Conservation (phyloP, 2,329 filamentous ascomycete genomes). For the Curvularia lunata region DNA sequence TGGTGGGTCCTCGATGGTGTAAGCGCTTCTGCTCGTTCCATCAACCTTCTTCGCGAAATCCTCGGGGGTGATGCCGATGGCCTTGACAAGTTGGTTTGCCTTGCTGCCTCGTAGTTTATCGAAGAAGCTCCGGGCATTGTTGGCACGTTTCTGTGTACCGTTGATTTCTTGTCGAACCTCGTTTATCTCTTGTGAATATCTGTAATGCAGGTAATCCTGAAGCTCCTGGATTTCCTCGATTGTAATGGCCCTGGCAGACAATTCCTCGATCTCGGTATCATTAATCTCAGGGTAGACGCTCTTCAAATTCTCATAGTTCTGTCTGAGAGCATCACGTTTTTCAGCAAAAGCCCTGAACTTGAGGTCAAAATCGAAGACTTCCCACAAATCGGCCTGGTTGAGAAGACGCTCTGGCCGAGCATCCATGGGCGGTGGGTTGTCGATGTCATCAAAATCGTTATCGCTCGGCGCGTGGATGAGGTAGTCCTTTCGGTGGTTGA, state of each 20-base stretch:
- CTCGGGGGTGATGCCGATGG: constrained; percentile 89
- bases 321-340: constrained; percentile 85
- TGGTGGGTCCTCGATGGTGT: constrained; percentile 77
- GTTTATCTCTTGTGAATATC: constrained; percentile 83
- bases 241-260: constrained; percentile 78
- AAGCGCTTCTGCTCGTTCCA: constrained; percentile 71
- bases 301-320: constrained; percentile 76
- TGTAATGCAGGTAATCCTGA: constrained; percentile 95
- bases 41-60: constrained; percentile 87
- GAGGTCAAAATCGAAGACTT: constrained; percentile 90
- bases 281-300: constrained; percentile 62
- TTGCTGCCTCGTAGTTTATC: constrained; percentile 83
- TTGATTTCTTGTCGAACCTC: constrained; percentile 73
- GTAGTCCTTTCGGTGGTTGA: constrained; percentile 97
- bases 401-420: constrained; percentile 85
- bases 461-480: constrained; percentile 83
- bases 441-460: constrained; percentile 64
- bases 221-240: constrained; percentile 97
- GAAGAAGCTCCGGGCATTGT: constrained; percentile 79
- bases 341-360: constrained; percentile 94
- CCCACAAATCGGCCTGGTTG: constrained; percentile 92
- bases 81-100: constrained; percentile 81
- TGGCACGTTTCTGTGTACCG: constrained; percentile 76
- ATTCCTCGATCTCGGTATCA: constrained; percentile 79
- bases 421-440: constrained; percentile 74